Evolutionary conservation across 768 basidiomycete species (phyloP).

Genomic region (Boletales sp.): DNA sequence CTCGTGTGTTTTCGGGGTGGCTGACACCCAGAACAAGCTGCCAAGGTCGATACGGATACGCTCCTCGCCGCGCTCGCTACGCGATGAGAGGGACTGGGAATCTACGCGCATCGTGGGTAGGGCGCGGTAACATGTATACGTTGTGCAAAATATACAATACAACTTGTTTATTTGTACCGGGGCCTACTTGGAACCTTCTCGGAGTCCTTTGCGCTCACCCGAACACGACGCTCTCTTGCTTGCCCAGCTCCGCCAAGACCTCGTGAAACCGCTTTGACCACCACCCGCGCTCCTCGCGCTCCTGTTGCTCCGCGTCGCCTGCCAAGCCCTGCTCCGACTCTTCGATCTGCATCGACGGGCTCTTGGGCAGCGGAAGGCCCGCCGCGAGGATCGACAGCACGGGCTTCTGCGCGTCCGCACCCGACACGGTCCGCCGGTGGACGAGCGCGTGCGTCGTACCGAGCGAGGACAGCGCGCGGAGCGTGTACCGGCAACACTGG

Average conservation of each 20-base stretch:
- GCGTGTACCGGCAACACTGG: constrained; percentile 48
- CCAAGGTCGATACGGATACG: constrained; percentile 63
- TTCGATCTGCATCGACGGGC: constrained; percentile 60
- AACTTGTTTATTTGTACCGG: too few species aligned
- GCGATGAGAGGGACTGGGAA: constrained; percentile 17
- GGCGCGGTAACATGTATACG: background rate
- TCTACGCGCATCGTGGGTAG: background rate
- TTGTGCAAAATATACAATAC: background rate
- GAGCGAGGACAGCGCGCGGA: constrained; percentile 37
- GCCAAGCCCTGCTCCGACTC: constrained; percentile 29
- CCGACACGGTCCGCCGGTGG: constrained; percentile 24
- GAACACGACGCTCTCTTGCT: constrained; percentile 9
- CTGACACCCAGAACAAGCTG: constrained; percentile 36
- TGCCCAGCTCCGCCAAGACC: constrained; percentile 53
- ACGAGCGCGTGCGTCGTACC: constrained; percentile 24
- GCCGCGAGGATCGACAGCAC: constrained; percentile 39
- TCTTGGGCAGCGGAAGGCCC: constrained; percentile 63
- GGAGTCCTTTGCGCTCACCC: too few species aligned
- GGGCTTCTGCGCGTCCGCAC: constrained; percentile 31
- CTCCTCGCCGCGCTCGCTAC: constrained; percentile 55
- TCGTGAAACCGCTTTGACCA: constrained; percentile 68
- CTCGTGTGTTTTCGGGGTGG: background rate
- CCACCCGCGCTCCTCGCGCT: constrained; percentile 70
- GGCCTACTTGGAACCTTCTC: too few species aligned
- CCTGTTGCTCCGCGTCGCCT: constrained; percentile 36